Conservation (phyloP, 208 protist species). For the Wallacemonas sp. region DNA sequence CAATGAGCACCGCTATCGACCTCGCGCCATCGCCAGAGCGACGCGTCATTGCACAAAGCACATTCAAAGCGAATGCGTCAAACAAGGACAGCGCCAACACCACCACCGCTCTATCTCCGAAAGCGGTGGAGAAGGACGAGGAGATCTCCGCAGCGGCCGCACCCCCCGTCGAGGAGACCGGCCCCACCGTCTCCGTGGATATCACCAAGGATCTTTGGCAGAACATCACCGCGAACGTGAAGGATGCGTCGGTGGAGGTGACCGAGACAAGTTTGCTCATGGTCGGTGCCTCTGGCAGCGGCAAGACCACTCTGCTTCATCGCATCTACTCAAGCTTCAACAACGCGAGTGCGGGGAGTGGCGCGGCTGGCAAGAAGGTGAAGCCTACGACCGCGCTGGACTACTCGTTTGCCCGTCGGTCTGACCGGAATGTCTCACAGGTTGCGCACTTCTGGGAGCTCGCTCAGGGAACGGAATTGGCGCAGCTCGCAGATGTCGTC, state of each 20-base stretch:
- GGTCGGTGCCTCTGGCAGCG: slow-evolving; percentile 63
- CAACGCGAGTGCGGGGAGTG: slow-evolving; percentile 25
- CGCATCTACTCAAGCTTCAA: slow-evolving; percentile 64
- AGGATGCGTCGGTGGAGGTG: slow-evolving; percentile 54
- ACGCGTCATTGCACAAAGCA: not conserved
- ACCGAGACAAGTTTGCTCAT: slow-evolving; percentile 73
- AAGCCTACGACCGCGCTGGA: slow-evolving; percentile 90
- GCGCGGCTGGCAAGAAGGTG: slow-evolving; percentile 37
- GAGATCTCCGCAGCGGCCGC: no score
- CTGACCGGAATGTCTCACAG: slow-evolving; percentile 76
- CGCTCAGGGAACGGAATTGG: slow-evolving; percentile 78
- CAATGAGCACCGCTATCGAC: not conserved
- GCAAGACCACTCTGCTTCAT: slow-evolving; percentile 85
- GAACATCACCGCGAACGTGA: slow-evolving; percentile 85
- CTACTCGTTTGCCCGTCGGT: slow-evolving; percentile 78
- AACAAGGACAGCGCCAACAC: not conserved
- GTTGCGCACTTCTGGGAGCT: slow-evolving; percentile 92
- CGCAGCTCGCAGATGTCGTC: slow-evolving; percentile 85
- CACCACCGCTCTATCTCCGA: not conserved
- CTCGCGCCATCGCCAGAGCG: not conserved
- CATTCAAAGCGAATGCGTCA: not conserved
- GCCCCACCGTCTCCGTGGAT: slow-evolving; percentile 59
- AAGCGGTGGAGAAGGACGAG: no score
- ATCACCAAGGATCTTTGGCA: slow-evolving; percentile 86
- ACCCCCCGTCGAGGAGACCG: slow-evolving; percentile 7